A percentile compares a stretch with the other conserved stretches of the same genome.
phyloP scores from a whole-genome alignment of 2,329 filamentous ascomycete species.

The Claviceps paspali region DNA sequence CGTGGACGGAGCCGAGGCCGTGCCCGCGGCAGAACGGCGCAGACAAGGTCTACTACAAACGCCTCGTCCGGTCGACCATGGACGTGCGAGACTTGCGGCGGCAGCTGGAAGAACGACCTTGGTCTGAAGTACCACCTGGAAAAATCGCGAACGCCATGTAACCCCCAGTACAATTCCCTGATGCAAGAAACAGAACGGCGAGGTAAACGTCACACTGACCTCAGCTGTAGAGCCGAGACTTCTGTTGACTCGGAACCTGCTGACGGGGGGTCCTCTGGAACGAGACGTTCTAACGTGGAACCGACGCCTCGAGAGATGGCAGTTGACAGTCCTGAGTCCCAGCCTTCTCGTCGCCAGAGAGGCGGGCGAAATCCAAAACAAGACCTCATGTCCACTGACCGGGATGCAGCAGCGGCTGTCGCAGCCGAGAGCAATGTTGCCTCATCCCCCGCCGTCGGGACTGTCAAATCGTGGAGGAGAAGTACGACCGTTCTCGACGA shows the following conservation, averaged over 20 bases:
- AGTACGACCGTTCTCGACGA: background rate
- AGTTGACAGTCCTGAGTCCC: background rate
- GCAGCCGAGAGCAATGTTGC: background rate
- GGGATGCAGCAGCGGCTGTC: background rate
- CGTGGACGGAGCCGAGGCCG: constrained; percentile 2
- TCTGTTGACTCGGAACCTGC: background rate
- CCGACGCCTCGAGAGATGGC: background rate
- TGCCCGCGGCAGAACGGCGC: constrained; percentile 2
- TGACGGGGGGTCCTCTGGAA: background rate
- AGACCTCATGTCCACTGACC: background rate
- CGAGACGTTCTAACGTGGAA: background rate
- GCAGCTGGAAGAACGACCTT: constrained; percentile 41
- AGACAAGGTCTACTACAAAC: constrained; percentile 6
- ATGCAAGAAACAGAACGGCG: constrained; percentile 7
- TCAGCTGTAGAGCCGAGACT: background rate
- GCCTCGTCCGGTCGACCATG: constrained; percentile 17
- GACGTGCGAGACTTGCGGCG: constrained; percentile 37
- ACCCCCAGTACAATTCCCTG: constrained; percentile 22
- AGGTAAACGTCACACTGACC: constrained; percentile 6
- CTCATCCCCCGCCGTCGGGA: background rate
- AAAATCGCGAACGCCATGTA: constrained; percentile 38
- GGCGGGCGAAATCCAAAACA: background rate
- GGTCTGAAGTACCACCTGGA: constrained; percentile 43
- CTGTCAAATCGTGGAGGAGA: constrained; percentile 5
- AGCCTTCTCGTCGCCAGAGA: background rate